Percentiles rank a stretch among this genome's conserved stretches.
These are phyloP conservation scores for Skeletonema grethae DNA, from an alignment of 108 stramenopile genomes.

Conservation along the genomic window DNA sequence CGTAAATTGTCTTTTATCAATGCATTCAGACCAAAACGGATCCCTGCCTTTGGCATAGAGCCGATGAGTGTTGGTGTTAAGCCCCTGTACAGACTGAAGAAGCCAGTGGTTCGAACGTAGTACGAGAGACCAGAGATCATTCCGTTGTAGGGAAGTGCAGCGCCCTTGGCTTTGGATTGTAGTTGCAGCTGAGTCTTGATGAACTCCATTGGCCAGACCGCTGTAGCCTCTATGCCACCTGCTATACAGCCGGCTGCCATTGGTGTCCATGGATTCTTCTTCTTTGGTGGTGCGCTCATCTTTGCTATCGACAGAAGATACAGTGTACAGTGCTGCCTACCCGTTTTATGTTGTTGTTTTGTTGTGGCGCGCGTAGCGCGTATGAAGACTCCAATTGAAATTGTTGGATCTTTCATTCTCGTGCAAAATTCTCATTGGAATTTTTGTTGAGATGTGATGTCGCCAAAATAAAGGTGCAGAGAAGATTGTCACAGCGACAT, in stretches of 20 bases:
- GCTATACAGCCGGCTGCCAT: slow-evolving; percentile 85
- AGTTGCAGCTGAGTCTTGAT: slow-evolving; percentile 90
- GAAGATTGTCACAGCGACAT: too few species aligned
- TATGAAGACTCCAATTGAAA: too few species aligned
- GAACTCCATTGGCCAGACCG: slow-evolving; percentile 97
- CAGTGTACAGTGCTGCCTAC: too few species aligned
- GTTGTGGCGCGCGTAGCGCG: too few species aligned
- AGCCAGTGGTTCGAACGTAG: slow-evolving; percentile 87
- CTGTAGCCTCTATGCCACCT: slow-evolving; percentile 82
- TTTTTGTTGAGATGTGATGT: too few species aligned
- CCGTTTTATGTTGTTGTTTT: too few species aligned
- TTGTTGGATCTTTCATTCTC: too few species aligned
- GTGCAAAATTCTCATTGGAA: too few species aligned
- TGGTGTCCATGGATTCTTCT: slow-evolving; percentile 77
- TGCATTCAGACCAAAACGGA: slow-evolving; percentile 96
- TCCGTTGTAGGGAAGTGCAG: slow-evolving; percentile 77
- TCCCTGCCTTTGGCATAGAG: slow-evolving; percentile 94
- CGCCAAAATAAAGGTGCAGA: too few species aligned
- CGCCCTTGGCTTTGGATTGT: slow-evolving; percentile 62
- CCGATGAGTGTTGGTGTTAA: slow-evolving; percentile 91
- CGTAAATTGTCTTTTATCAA: slow-evolving; percentile 80
- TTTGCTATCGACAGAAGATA: too few species aligned
- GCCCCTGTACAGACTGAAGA: slow-evolving; percentile 88
- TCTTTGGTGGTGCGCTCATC: slow-evolving; percentile 37
- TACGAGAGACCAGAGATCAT: slow-evolving; percentile 87